phyloP scores from a whole-genome alignment of 2,329 filamentous ascomycete genomes.

The Venturia asperata region DNA sequence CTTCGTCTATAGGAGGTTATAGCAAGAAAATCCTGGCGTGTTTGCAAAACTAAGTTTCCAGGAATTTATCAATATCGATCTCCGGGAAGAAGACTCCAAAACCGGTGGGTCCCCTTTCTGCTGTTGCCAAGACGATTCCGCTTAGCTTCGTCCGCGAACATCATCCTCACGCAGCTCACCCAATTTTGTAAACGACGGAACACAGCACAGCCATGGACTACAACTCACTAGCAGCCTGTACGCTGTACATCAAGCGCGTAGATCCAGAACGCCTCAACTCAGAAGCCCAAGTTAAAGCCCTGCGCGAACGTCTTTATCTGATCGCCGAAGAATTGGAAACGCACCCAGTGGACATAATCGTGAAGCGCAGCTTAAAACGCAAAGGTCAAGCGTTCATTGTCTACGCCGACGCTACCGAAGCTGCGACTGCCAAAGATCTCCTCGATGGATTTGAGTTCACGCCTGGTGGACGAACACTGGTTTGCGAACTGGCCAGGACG shows the following conservation, averaged over 20 bases:
- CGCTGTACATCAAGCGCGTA: slow-evolving; percentile 15
- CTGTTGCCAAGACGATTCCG: background rate
- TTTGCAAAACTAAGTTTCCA: background rate
- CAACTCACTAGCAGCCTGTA: slow-evolving; percentile 13
- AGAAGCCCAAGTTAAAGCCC: slow-evolving; percentile 9
- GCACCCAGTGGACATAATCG: slow-evolving; percentile 62
- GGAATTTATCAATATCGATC: background rate
- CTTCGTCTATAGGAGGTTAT: too few relatives aligned
- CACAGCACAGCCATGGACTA: slow-evolving; percentile 14
- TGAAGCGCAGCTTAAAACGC: slow-evolving; percentile 81
- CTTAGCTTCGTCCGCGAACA: background rate
- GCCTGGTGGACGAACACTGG: slow-evolving; percentile 68
- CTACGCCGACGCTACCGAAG: slow-evolving; percentile 75
- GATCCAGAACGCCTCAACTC: slow-evolving; percentile 16
- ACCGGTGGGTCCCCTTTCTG: background rate
- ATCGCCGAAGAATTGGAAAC: slow-evolving; percentile 4
- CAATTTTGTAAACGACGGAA: background rate
- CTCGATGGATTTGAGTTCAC: slow-evolving; percentile 90
- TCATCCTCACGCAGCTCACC: background rate
- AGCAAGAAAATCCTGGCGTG: background rate
- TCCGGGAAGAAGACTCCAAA: background rate
- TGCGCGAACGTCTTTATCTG: slow-evolving; percentile 9
- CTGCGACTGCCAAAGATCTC: slow-evolving; percentile 74
- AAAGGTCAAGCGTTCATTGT: slow-evolving; percentile 96
- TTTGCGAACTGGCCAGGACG: slow-evolving; percentile 71